These are phyloP conservation scores for Kwoniella sp. DNA, from an alignment of 768 basidiomycete genomes.

Conservation along the genomic window DNA sequence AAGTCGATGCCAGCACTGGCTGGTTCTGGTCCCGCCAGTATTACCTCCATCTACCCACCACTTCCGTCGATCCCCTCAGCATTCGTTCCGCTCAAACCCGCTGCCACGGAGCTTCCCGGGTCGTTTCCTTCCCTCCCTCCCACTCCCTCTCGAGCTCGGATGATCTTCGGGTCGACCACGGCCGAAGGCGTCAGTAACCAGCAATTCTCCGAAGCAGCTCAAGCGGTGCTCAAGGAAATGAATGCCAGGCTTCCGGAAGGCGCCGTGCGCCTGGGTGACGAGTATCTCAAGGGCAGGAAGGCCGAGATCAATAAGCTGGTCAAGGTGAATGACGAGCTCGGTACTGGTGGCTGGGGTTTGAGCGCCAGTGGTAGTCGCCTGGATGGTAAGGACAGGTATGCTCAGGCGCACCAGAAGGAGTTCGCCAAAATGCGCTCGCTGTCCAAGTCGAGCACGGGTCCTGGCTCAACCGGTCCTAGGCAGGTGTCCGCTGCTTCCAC, in stretches of 20 bases:
- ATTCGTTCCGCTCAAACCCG: conserved; percentile 6
- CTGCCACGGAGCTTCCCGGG: conserved; percentile 3
- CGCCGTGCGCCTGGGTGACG: conserved; percentile 23
- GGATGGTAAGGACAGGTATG: conserved; percentile 33
- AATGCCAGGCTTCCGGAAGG: conserved; percentile 35
- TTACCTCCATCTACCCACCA: conserved; percentile 34
- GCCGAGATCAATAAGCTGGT: conserved; percentile 34
- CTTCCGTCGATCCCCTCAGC: conserved; percentile 20
- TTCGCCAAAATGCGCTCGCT: conserved; percentile 45
- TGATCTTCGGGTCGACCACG: conserved; percentile 17
- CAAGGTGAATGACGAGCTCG: conserved; percentile 23
- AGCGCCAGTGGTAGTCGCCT: conserved; percentile 1
- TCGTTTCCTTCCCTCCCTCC: conserved; percentile 8
- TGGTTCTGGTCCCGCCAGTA: conserved; percentile 16
- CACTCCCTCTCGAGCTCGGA: background rate
- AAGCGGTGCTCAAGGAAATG: conserved; percentile 41
- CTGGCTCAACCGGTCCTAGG: background rate
- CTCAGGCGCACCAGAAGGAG: conserved; percentile 39
- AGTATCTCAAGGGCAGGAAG: conserved; percentile 36
- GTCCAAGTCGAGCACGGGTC: conserved; percentile 7
- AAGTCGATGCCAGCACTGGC: conserved; percentile 37
- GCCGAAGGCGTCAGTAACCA: conserved; percentile 22
- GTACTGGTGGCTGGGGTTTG: conserved; percentile 31
- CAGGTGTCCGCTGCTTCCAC: conserved; percentile 1
- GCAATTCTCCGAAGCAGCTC: conserved; percentile 37